Base-by-base conservation (phyloP, 208 protist genomes). In the Wallacemonas sp. region DNA sequence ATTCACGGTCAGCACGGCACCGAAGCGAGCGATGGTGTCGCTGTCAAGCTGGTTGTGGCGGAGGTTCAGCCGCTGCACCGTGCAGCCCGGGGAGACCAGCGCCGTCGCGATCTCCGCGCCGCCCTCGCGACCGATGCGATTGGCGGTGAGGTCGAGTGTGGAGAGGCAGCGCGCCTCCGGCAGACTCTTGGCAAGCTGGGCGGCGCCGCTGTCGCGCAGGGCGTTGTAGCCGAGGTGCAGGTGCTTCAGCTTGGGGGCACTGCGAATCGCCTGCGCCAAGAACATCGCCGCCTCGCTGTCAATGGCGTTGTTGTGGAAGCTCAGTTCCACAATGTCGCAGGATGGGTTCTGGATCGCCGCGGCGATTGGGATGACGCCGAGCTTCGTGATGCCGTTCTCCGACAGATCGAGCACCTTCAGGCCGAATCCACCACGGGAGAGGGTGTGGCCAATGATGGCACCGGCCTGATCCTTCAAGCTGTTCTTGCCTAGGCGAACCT, bases 271-370 rank as follows among this genome's bases (percentile, higher is more conserved):
- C 72, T 86, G 65, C 8, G 64, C 71, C 8, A 96, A 68, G 52
- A 77, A 85, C 36, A 69, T 44, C 1, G 87, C 91, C 4, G 87
- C 91, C 57, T 92, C 87, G 0, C 74, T 77, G 23, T 90, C 87
- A 55, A 96, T 85, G 61, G 91, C 89, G 73, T 96, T 96, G 77
- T 94, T 93, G 74, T 96, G 87, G 36, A 96, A 91, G 45, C 84
- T 92, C 26, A 96, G 80, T 72, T 96, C 91, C 4, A 93, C 87
- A 12, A 96, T 64, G 54, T 92, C 82, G 57, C 74, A 86, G 1
- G 76, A 76, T 11, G 73, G 74, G 59, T 79, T 76, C 48, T 81
- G 64, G 29, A 96, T 78, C 14, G 87, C 87, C 29, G 73, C 66
- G 1, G 73, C 76, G 36, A 96, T 87, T n/a, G 87, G 85, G 28